Conservation (phyloP, 768 basidiomycete genomes). For the Amanita exitialis region DNA sequence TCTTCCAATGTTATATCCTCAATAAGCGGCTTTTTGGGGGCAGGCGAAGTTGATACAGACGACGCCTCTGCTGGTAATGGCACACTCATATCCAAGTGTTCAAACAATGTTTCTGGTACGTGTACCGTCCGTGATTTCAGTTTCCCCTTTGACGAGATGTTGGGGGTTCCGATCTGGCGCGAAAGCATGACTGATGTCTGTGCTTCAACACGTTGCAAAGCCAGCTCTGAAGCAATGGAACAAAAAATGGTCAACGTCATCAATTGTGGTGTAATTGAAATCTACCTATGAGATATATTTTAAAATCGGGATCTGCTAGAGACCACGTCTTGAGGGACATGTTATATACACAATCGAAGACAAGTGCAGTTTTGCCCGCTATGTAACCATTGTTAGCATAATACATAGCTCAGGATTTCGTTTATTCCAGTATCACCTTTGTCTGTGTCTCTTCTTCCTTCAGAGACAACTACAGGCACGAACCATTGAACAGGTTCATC, state of each 20-base stretch:
- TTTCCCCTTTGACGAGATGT: conserved; percentile 70
- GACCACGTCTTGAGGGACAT: conserved; percentile 46
- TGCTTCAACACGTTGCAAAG: conserved; percentile 56
- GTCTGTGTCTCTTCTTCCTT: conserved; percentile 50
- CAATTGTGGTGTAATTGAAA: conserved; percentile 1
- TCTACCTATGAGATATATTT: conserved; percentile 59
- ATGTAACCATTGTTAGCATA: not conserved
- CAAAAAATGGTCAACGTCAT: not conserved
- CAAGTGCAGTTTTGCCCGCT: conserved; percentile 63
- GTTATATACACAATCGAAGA: conserved; percentile 69
- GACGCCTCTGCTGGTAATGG: not conserved
- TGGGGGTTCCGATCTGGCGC: conserved; percentile 61
- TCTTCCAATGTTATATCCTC: conserved; percentile 24
- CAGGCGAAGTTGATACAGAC: not conserved
- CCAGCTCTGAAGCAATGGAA: conserved; percentile 38
- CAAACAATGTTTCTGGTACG: conserved; percentile 27
- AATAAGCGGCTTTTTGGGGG: conserved; percentile 29
- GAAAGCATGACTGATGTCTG: conserved; percentile 53
- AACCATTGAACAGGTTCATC: conserved; percentile 39
- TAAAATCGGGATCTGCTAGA: conserved; percentile 55
- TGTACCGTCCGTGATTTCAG: conserved; percentile 45
- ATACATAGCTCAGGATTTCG: not conserved
- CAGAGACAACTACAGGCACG: conserved; percentile 66
- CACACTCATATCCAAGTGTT: not conserved
- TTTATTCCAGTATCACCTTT: conserved; percentile 38